Conservation (phyloP, 2,329 filamentous ascomycete genomes). For the Arthrobotrys pseudoclavata region DNA sequence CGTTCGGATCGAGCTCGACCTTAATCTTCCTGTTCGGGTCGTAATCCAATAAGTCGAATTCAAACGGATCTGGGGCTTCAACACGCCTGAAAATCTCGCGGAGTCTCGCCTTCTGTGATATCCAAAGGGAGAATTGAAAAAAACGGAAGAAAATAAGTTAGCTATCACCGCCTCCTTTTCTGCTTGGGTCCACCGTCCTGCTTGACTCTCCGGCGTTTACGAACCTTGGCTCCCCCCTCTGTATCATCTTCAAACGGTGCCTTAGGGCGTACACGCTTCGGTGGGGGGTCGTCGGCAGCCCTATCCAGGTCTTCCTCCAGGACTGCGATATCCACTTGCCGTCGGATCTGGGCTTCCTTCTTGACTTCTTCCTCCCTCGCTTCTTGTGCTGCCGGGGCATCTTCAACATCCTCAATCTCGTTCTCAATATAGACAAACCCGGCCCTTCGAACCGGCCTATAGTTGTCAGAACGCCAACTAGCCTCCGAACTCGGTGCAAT, state of each 20-base stretch:
- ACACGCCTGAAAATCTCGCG: slow-evolving; percentile 76
- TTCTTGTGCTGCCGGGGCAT: slow-evolving; percentile 70
- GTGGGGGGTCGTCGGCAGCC: slow-evolving; percentile 26
- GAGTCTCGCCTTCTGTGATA: slow-evolving; percentile 66
- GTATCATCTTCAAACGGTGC: slow-evolving; percentile 77
- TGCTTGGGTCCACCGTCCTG: slow-evolving; percentile 54
- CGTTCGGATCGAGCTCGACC: slow-evolving; percentile 87
- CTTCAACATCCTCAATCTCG: slow-evolving; percentile 68
- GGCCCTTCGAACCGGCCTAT: slow-evolving; percentile 70
- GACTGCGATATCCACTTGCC: slow-evolving; percentile 86
- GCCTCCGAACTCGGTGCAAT: slow-evolving; percentile 88
- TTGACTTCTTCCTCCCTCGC: slow-evolving; percentile 71
- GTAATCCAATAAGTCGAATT: slow-evolving; percentile 66
- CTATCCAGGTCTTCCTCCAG: slow-evolving; percentile 35
- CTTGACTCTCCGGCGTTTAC: slow-evolving; percentile 60
- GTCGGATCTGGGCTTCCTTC: slow-evolving; percentile 80
- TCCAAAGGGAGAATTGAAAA: slow-evolving; percentile 20
- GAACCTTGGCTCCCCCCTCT: slow-evolving; percentile 68
- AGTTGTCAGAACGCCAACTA: slow-evolving; percentile 67
- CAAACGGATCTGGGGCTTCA: slow-evolving; percentile 64
- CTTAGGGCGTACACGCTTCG: slow-evolving; percentile 30
- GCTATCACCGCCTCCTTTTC: slow-evolving; percentile 54
- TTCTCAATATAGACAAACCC: slow-evolving; percentile 71
- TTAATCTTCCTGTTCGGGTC: slow-evolving; percentile 78
- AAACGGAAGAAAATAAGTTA: slow-evolving; percentile 45